A percentile compares a stretch with the other conserved stretches of the same genome.
Evolutionary conservation across 192 early-diverging fungal species (phyloP).

Genomic region (Mortierella hygrophila): DNA sequence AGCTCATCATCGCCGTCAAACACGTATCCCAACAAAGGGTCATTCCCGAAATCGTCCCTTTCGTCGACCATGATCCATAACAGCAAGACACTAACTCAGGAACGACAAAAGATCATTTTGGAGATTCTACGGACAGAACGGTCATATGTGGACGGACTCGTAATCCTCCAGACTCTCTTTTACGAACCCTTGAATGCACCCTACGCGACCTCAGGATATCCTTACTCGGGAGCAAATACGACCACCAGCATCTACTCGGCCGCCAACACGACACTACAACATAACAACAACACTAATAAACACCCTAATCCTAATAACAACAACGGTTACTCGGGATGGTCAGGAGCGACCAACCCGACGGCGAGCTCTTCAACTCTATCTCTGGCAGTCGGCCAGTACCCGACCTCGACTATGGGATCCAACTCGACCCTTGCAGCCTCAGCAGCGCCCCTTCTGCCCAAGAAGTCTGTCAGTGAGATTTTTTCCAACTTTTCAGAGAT

Average conservation of each 20-base stretch:
- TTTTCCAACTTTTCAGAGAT: slow-evolving; percentile 79
- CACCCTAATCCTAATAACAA: slow-evolving; percentile 17
- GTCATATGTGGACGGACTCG: slow-evolving; percentile 86
- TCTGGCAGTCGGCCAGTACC: slow-evolving; percentile 12
- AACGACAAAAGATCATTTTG: slow-evolving; percentile 75
- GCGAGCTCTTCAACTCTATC: background rate
- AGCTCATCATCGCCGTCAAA: slow-evolving; percentile 25
- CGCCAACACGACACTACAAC: background rate
- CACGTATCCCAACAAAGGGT: slow-evolving; percentile 22
- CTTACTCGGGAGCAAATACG: slow-evolving; percentile 34
- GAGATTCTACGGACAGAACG: slow-evolving; percentile 89
- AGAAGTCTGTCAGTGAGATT: slow-evolving; percentile 70
- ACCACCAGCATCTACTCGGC: slow-evolving; percentile 9
- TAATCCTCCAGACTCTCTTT: slow-evolving; percentile 66
- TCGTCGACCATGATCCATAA: slow-evolving; percentile 10
- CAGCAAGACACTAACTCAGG: slow-evolving; percentile 46
- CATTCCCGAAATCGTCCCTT: slow-evolving; percentile 34
- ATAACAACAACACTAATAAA: slow-evolving; percentile 16
- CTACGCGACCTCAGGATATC: slow-evolving; percentile 10
- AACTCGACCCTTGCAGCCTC: slow-evolving; percentile 59
- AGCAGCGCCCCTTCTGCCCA: slow-evolving; percentile 72
- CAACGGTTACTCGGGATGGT: background rate
- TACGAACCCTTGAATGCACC: slow-evolving; percentile 43
- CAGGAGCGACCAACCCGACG: background rate
- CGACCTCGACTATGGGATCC: slow-evolving; percentile 42